Base-by-base conservation (phyloP, 768 basidiomycete species). In the Amanita exitialis region DNA sequence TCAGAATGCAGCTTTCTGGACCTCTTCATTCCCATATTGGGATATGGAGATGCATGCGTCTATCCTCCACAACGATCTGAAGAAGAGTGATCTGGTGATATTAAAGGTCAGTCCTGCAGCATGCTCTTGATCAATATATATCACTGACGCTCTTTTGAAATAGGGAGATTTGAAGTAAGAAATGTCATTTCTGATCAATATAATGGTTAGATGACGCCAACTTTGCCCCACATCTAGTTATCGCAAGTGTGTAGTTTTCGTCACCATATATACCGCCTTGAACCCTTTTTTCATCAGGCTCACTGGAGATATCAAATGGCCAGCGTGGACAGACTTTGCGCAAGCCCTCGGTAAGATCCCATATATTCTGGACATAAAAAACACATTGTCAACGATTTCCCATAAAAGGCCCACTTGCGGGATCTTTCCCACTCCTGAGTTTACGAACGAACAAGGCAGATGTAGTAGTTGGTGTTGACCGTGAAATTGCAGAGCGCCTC, bases 371-470 rank as follows among this genome's bases (percentile, higher is more conserved):
- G n/a, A 20, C n/a, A 20, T 39, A 10, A 32, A n/a, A 5, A 20
- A 27, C 10, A 4, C 21, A 42, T 39, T 50, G 2, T 57, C 49
- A 41, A 54, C 53, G 21, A 41, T 47, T 21, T 30, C 59, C 32
- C 3, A 49, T 47, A 53, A 39, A 38, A 83, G 90, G 92, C 4
- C 87, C 89, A 2, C 66, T 97, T 8, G 78, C 80, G 0, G 86
- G 88, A 1, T 69, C 82, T 7, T 88, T 95, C 67, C 85, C 87
- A 0, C 62, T 96, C 6, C 67, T 97, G 21, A 90, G 89, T 60
- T 68, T 97, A 53, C 77, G 95, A 15, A 98, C 95, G 1, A 90
- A 86, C 72, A 99, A 99, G 65, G 95, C 95, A 0, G 93, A 97
- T 61, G 92, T 96, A 2, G 86, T 83, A 5, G 90, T 90, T 21